Percentiles rank a stretch among this genome's conserved stretches.
Conservation (phyloP, 805 yeast species). For the Pichia sporocuriosa region DNA sequence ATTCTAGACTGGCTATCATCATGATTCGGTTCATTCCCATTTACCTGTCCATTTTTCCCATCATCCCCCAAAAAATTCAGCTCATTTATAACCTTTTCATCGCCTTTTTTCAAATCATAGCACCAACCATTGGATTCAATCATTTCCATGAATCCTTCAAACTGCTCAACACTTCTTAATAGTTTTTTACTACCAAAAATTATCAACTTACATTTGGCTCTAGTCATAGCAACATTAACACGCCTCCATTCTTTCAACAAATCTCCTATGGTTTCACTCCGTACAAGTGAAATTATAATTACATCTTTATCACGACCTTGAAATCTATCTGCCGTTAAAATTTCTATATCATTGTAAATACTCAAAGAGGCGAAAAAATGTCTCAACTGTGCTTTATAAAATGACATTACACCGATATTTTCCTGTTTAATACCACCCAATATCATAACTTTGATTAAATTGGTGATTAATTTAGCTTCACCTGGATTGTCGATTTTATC, state of each 20-base stretch:
- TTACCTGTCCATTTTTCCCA: background rate
- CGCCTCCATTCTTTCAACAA: conserved; percentile 84
- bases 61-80: conserved; percentile 4
- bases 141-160: conserved; percentile 54
- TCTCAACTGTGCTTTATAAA: conserved; percentile 74
- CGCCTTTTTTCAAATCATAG: conserved; percentile 44
- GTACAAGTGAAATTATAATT: conserved; percentile 80
- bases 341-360: conserved; percentile 47
- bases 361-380: conserved; percentile 31
- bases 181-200: conserved; percentile 75
- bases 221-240: conserved; percentile 87
- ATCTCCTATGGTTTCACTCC: conserved; percentile 78
- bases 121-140: conserved; percentile 58
- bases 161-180: conserved; percentile 42
- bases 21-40: too few relatives aligned
- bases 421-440: conserved; percentile 51
- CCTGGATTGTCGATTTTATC: conserved; percentile 67
- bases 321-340: conserved; percentile 88
- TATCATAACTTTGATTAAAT: conserved; percentile 52
- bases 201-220: conserved; percentile 79
- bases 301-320: conserved; percentile 96
- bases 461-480: conserved; percentile 62
- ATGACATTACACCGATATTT: conserved; percentile 81
- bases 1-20: too few relatives aligned
- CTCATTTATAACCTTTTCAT: conserved; percentile 22